Evolutionary conservation across 352 stramenopile genomes (phyloP).

Genomic region (Phytophthora pluvialis): DNA sequence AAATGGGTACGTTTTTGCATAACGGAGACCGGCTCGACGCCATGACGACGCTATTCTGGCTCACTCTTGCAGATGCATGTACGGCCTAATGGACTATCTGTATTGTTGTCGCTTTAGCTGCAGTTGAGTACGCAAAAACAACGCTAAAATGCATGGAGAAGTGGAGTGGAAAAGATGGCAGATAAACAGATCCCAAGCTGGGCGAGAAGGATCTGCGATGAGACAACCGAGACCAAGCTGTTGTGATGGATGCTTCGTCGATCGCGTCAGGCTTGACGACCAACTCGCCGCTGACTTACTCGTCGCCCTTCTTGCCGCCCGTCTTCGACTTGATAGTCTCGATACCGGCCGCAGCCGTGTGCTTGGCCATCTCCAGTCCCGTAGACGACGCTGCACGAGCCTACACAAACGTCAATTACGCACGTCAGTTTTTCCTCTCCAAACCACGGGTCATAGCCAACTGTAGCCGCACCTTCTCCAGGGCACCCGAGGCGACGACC

Average conservation of each 20-base stretch:
- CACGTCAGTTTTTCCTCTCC: slow-evolving; percentile 12
- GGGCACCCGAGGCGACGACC: slow-evolving; percentile 64
- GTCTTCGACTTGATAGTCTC: slow-evolving; percentile 86
- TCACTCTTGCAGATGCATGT: not conserved
- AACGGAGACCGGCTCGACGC: slow-evolving; percentile 5
- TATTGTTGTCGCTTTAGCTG: slow-evolving; percentile 41
- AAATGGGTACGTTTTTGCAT: slow-evolving; percentile 20
- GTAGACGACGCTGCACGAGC: slow-evolving; percentile 64
- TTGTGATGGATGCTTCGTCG: slow-evolving; percentile 19
- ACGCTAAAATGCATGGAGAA: slow-evolving; percentile 32
- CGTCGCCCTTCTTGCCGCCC: slow-evolving; percentile 63
- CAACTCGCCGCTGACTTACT: slow-evolving; percentile 28
- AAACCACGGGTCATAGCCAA: not conserved
- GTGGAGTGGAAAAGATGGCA: slow-evolving; percentile 13
- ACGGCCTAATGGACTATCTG: slow-evolving; percentile 41
- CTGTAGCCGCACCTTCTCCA: slow-evolving; percentile 60
- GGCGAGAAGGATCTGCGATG: slow-evolving; percentile 11
- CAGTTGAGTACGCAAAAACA: slow-evolving; percentile 32
- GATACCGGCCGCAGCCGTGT: slow-evolving; percentile 63
- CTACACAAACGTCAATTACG: slow-evolving; percentile 28
- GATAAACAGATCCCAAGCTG: slow-evolving; percentile 23
- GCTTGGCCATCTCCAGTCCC: slow-evolving; percentile 84
- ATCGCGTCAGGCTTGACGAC: slow-evolving; percentile 15
- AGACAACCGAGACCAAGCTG: slow-evolving; percentile 23
- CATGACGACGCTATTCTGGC: not conserved